Base-by-base conservation (phyloP, 176 grass and related monocot species). In the Carex parvula region DNA sequence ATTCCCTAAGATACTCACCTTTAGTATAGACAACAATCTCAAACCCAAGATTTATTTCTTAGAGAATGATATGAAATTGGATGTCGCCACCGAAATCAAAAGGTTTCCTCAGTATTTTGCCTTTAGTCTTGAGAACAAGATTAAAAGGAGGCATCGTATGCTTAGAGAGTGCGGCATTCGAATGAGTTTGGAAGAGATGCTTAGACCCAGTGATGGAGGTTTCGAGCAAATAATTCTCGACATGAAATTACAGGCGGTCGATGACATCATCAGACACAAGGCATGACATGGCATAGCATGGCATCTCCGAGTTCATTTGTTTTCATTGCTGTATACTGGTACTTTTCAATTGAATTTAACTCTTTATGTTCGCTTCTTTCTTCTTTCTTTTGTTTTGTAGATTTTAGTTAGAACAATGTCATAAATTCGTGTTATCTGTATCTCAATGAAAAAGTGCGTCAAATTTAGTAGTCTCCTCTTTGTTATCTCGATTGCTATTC, bases 101-200 rank as follows among this genome's bases (percentile, higher is more conserved):
- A 75, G 81, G 66, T 97, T 97, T 84, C 92, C 94, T 4, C 92
- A 97, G 77, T 97, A 90, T 84, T 94, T 97, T n/a, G 90, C 89
- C 0, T 97, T 94, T 84, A 97, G 89, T 67, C 67, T 97, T 77
- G 89, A 97, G 46, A 87, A 88, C 60, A 92, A 85, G 86, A 98
- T 94, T 18, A 91, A 79, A 35, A 84, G 87, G 3, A 86, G 92
- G 67, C 3, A 98, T 35, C 52, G 42, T n/a, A 58, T 55, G 7
- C 67, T 93, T 35, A 86, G 22, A 37, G 72, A 91, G 46, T 87
- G 56, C 35, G 63, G 87, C 3, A 4, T 90, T 17, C 18, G 84
- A 12, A 85, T 97, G 79, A 46, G 87, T 0, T 52, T 97, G n/a
- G 57, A 79, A 24, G 79, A 84, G n/a, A 97, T 97, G 95, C 86